Evolutionary conservation across 1,284 basidiomycete genomes (phyloP).

Genomic region (Gomphus bonarii): DNA sequence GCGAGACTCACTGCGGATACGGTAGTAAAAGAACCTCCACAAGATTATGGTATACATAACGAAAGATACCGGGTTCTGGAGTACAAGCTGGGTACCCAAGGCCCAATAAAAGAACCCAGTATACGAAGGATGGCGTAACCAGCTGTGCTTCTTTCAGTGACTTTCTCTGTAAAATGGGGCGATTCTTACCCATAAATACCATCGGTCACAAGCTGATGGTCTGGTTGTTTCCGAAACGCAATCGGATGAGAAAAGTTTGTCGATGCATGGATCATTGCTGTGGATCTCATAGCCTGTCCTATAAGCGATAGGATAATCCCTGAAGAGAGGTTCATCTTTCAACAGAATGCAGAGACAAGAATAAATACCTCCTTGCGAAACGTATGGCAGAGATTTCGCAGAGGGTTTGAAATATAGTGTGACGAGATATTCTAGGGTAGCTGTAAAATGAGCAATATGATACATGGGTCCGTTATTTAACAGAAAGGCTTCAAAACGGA

Average conservation of each 20-base stretch:
- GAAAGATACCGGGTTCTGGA: slow-evolving; percentile 81
- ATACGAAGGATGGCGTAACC: slow-evolving; percentile 93
- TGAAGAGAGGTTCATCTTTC: slow-evolving; percentile 19
- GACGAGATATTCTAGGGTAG: slow-evolving; percentile 74
- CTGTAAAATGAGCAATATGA: slow-evolving; percentile 74
- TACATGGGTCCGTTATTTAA: slow-evolving; percentile 87
- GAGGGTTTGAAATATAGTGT: slow-evolving; percentile 57
- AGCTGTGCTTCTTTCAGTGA: slow-evolving; percentile 33
- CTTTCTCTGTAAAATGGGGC: background rate
- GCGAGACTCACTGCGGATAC: slow-evolving; percentile 61
- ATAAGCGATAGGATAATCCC: slow-evolving; percentile 54
- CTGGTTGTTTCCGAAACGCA: slow-evolving; percentile 59
- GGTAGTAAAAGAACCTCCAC: slow-evolving; percentile 78
- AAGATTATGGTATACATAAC: slow-evolving; percentile 53
- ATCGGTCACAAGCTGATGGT: slow-evolving; percentile 74
- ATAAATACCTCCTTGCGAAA: slow-evolving; percentile 26
- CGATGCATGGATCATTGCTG: slow-evolving; percentile 93
- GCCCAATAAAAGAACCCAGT: slow-evolving; percentile 99
- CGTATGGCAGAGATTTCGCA: slow-evolving; percentile 41
- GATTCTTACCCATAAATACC: slow-evolving; percentile 72
- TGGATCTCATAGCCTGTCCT: slow-evolving; percentile 75
- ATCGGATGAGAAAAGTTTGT: slow-evolving; percentile 90
- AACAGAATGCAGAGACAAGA: background rate
- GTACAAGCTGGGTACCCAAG: slow-evolving; percentile 84
- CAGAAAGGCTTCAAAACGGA: slow-evolving; percentile 65